A percentile compares a stretch with the other conserved stretches of the same genome.
phyloP scores from a whole-genome alignment of 306 rosid genomes.

The Ochetophila trinervis region DNA sequence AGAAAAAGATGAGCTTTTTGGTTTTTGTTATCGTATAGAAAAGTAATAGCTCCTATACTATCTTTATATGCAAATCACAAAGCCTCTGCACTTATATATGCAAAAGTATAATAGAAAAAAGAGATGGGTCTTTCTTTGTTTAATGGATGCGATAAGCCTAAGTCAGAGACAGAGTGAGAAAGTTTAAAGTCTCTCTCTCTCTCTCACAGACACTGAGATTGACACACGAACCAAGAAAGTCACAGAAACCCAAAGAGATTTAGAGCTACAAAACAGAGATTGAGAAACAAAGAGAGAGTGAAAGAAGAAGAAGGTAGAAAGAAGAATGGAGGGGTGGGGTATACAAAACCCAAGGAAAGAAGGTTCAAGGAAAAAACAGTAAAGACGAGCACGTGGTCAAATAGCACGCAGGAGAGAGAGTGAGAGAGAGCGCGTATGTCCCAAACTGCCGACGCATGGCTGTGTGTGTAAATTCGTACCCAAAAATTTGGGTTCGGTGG shows the following conservation, averaged over 20 bases:
- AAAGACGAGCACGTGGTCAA: too few relatives aligned
- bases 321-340: not conserved
- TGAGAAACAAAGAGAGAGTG: not conserved
- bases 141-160: not conserved
- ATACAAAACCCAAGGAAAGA: not conserved
- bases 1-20: slow-evolving; percentile 2
- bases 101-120: not conserved
- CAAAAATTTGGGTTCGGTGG: too few relatives aligned
- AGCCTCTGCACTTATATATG: not conserved
- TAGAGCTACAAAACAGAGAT: not conserved
- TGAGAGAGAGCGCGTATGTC: too few relatives aligned
- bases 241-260: slow-evolving; percentile 1
- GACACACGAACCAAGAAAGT: slow-evolving; percentile 19
- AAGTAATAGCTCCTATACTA: not conserved
- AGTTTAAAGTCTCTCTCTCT: not conserved
- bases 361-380: not conserved
- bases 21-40: not conserved
- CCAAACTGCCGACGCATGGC: too few relatives aligned
- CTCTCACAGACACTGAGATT: slow-evolving; percentile 5
- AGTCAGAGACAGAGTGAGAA: too few relatives aligned
- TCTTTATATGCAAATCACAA: not conserved
- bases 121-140: not conserved
- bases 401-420: too few relatives aligned
- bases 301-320: not conserved
- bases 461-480: too few relatives aligned